A percentile compares a stretch with the other conserved stretches of the same genome.
These are phyloP conservation scores for Elongisporangium undulatum DNA, from an alignment of 352 stramenopile genomes.

Conservation along the genomic window DNA sequence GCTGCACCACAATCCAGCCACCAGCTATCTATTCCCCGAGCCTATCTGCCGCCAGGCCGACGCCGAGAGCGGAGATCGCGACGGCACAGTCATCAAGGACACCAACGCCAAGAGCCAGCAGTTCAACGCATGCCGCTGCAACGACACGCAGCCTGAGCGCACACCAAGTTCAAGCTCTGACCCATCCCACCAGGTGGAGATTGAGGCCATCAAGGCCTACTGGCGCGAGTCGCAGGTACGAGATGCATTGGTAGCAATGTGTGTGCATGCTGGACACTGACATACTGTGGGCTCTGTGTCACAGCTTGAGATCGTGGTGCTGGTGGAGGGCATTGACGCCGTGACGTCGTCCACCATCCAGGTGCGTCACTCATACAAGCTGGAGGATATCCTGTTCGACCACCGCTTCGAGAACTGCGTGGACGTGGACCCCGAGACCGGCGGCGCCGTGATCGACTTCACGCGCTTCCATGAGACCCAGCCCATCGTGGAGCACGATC, in stretches of 20 bases:
- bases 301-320: constrained; percentile 94
- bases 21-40: constrained; percentile 66
- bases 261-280: constrained; percentile 1
- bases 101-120: constrained; percentile 14
- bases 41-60: constrained; percentile 52
- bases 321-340: constrained; percentile 95
- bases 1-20: constrained; percentile 60
- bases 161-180: constrained; percentile 12
- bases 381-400: constrained; percentile 91
- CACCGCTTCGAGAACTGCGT: constrained; percentile 93
- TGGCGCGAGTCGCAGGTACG: constrained; percentile 72
- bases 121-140: constrained; percentile 45
- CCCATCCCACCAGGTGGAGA: constrained; percentile 24
- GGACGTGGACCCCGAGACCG: constrained; percentile 61
- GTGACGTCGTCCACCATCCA: constrained; percentile 94
- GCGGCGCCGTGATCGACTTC: constrained; percentile 86
- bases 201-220: constrained; percentile 67
- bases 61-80: constrained; percentile 57
- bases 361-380: constrained; percentile 94
- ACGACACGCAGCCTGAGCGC: constrained; percentile 11
- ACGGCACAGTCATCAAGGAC: constrained; percentile 27
- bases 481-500: constrained; percentile 35
- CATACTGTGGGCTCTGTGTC: constrained; percentile 1
- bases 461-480: constrained; percentile 84
- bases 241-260: not conserved